Conservation (phyloP, 768 basidiomycete genomes). For the Boletus pseudopeckii region DNA sequence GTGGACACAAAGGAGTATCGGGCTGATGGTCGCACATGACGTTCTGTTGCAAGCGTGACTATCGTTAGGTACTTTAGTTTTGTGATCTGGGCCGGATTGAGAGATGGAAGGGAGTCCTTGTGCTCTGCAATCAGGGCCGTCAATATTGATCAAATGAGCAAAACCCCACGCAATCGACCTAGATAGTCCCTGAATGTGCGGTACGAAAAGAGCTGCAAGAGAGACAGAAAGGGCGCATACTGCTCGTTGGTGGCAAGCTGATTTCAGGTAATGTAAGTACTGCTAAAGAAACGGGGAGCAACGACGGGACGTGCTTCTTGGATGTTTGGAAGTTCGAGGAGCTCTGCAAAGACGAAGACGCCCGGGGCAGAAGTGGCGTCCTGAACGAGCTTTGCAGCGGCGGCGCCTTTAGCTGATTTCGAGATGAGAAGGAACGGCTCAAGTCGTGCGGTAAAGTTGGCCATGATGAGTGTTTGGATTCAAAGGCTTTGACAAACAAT, state of each 20-base stretch:
- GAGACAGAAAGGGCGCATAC: constrained; percentile 53
- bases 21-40: constrained; percentile 53
- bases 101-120: constrained; percentile 59
- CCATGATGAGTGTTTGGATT: constrained; percentile 25
- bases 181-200: constrained; percentile 83
- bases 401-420: constrained; percentile 88
- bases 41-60: constrained; percentile 74
- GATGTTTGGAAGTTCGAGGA: constrained; percentile 79
- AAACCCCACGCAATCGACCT: constrained; percentile 42
- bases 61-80: constrained; percentile 95
- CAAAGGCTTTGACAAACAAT: not conserved
- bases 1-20: not conserved
- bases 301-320: constrained; percentile 59
- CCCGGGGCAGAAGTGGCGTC: constrained; percentile 88
- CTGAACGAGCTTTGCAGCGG: constrained; percentile 82
- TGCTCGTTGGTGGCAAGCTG: constrained; percentile 71
- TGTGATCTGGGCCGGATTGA: constrained; percentile 68
- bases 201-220: constrained; percentile 88
- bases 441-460: constrained; percentile 63
- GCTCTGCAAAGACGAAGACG: constrained; percentile 88
- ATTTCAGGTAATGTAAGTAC: constrained; percentile 1
- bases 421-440: constrained; percentile 92
- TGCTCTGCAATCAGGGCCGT: constrained; percentile 45
- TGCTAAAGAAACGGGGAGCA: not conserved
- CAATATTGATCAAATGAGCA: not conserved